phyloP scores from a whole-genome alignment of 1,284 basidiomycete species.

The Phaffia rhodozyma region DNA sequence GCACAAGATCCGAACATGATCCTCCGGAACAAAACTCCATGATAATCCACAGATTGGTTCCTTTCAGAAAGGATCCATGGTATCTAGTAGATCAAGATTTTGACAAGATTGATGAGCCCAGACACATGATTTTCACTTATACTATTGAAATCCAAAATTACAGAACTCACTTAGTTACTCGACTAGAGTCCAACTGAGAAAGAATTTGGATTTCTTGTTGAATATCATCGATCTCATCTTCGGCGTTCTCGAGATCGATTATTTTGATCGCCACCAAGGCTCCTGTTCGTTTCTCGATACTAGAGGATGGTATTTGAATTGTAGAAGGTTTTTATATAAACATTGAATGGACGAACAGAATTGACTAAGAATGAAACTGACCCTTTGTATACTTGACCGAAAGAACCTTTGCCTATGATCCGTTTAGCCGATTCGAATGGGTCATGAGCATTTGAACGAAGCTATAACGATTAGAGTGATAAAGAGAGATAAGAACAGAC shows the following conservation, averaged over 20 bases:
- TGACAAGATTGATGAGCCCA: conserved; percentile 4
- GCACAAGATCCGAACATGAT: conserved; percentile 41
- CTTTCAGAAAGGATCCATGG: conserved; percentile 89
- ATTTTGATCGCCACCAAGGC: conserved; percentile 96
- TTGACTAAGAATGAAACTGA: conserved; percentile 30
- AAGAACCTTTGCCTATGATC: conserved; percentile 75
- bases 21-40: conserved; percentile 76
- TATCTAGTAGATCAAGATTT: conserved; percentile 45
- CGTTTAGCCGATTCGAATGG: conserved; percentile 12
- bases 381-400: conserved; percentile 97
- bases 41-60: conserved; percentile 93
- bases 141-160: conserved; percentile 18
- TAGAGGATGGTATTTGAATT: conserved; percentile 27
- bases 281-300: conserved; percentile 83
- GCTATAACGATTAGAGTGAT: conserved; percentile 14
- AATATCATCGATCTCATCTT: conserved; percentile 99
- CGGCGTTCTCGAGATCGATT: conserved; percentile 95
- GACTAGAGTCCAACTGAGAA: conserved; percentile 89
- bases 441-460: conserved; percentile 16
- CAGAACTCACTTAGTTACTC: conserved; percentile 76
- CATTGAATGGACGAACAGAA: neutral
- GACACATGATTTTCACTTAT: conserved; percentile 22
- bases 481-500: conserved; percentile 40
- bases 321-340: neutral
- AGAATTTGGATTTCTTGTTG: conserved; percentile 98